Conservation (phyloP, 2,329 filamentous ascomycete species). For the Elsinoe australis region DNA sequence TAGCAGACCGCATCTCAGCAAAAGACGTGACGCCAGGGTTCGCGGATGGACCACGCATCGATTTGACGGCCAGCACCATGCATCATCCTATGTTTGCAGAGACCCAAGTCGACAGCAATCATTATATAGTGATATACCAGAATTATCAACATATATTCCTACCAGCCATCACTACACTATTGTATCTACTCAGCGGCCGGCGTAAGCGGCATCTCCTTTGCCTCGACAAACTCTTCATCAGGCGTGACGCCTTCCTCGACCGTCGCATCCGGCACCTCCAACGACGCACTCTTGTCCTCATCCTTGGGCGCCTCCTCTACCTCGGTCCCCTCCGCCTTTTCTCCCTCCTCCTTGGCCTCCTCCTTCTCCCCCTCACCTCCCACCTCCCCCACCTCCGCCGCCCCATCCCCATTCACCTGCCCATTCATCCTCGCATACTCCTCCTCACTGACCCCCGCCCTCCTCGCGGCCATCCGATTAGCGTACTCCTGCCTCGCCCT, state of each 20-base stretch:
- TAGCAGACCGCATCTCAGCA: too few species aligned
- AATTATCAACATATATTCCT: constrained; percentile 5
- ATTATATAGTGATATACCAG: constrained; percentile 2
- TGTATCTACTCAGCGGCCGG: constrained; percentile 17
- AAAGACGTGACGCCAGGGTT: too few species aligned
- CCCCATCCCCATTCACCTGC: constrained; percentile 23
- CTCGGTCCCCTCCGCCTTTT: constrained; percentile 21
- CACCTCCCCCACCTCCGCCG: too few species aligned
- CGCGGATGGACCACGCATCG: too few species aligned
- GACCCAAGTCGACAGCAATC: not conserved
- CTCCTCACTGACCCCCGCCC: constrained; percentile 39
- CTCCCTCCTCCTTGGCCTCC: constrained; percentile 2
- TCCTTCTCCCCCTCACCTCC: constrained; percentile 25
- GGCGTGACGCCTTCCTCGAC: constrained; percentile 22
- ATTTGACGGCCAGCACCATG: too few species aligned
- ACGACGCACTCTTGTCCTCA: constrained; percentile 20
- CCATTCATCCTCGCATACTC: not conserved
- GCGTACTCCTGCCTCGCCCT: constrained; percentile 68
- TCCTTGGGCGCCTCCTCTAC: constrained; percentile 25
- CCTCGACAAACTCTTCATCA: constrained; percentile 28
- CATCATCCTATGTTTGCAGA: too few species aligned
- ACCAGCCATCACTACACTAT: not conserved
- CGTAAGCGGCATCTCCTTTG: constrained; percentile 24
- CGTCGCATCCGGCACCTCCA: constrained; percentile 5
- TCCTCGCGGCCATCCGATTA: constrained; percentile 44